phyloP scores from a whole-genome alignment of 495 filamentous ascomycete species.

The Neurospora sp. region DNA sequence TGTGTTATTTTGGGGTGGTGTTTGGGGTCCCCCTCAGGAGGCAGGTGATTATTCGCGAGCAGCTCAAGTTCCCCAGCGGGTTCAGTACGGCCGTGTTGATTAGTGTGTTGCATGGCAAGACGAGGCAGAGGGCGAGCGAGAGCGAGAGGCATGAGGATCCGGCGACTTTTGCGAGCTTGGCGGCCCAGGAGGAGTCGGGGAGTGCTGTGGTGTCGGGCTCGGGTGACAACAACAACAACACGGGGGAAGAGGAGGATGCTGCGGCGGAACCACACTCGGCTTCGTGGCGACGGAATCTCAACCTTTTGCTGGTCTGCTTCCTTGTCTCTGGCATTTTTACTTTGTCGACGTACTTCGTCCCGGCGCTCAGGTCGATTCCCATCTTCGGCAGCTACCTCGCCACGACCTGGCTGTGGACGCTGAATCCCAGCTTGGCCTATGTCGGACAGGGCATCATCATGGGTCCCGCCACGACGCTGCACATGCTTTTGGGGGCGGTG shows the following conservation, averaged over 20 bases:
- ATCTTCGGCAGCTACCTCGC: slow-evolving; percentile 70
- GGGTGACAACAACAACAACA: neutral
- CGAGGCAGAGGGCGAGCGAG: slow-evolving; percentile 1
- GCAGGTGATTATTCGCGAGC: slow-evolving; percentile 86
- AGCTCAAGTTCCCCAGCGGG: slow-evolving; percentile 85
- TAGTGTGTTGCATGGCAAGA: slow-evolving; percentile 65
- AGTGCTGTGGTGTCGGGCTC: slow-evolving; percentile 2
- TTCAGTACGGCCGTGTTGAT: slow-evolving; percentile 95
- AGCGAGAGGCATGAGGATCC: slow-evolving; percentile 2
- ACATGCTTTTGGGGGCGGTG: slow-evolving; percentile 89
- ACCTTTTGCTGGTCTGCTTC: slow-evolving; percentile 42
- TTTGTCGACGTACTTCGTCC: slow-evolving; percentile 85
- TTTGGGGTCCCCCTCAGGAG: slow-evolving; percentile 70
- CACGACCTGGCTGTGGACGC: slow-evolving; percentile 80
- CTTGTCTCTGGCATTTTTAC: slow-evolving; percentile 52
- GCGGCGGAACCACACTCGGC: slow-evolving; percentile 9
- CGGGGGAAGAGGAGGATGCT: slow-evolving; percentile 15
- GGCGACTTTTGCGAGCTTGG: slow-evolving; percentile 20
- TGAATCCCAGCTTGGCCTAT: slow-evolving; percentile 93
- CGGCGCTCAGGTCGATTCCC: slow-evolving; percentile 71
- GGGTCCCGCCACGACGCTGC: slow-evolving; percentile 88
- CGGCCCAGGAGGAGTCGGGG: neutral
- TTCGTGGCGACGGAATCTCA: slow-evolving; percentile 44
- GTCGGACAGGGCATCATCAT: slow-evolving; percentile 77
- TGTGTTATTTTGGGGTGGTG: slow-evolving; percentile 92